phyloP scores from a whole-genome alignment of 2,329 filamentous ascomycete species.

The Ceratocystis alfenasii region DNA sequence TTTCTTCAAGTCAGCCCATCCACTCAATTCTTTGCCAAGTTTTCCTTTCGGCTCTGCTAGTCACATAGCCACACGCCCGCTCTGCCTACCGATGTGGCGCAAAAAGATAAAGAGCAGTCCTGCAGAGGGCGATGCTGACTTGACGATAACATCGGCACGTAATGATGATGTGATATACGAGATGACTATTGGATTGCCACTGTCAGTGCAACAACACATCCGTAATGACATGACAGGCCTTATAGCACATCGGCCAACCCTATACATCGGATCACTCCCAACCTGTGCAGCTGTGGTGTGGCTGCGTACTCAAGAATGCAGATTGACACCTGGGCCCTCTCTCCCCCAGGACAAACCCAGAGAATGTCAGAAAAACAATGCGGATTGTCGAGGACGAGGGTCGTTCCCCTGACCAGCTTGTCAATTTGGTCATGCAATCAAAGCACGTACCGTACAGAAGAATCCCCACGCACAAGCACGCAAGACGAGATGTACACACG shows the following conservation, averaged over 20 bases:
- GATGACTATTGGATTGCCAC: background rate
- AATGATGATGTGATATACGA: background rate
- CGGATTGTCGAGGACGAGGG: background rate
- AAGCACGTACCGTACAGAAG: too few relatives aligned
- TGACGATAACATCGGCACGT: background rate
- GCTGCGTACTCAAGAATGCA: background rate
- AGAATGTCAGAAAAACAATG: background rate
- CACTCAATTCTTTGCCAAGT: background rate
- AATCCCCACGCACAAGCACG: too few relatives aligned
- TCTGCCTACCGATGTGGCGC: background rate
- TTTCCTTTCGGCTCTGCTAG: background rate
- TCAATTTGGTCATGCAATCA: background rate
- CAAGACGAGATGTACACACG: too few relatives aligned
- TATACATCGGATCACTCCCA: background rate
- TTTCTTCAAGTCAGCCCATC: background rate
- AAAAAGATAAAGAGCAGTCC: background rate
- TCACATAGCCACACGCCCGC: background rate
- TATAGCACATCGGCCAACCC: background rate
- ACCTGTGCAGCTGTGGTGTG: background rate
- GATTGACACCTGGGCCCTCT: background rate
- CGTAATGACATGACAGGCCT: background rate
- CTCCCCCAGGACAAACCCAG: background rate
- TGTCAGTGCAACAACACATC: background rate
- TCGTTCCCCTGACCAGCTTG: background rate
- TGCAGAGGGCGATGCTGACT: background rate